Percentiles rank a stretch among this genome's conserved stretches.
Evolutionary conservation across 768 basidiomycete species (phyloP).

Genomic region (Zangia roseola): DNA sequence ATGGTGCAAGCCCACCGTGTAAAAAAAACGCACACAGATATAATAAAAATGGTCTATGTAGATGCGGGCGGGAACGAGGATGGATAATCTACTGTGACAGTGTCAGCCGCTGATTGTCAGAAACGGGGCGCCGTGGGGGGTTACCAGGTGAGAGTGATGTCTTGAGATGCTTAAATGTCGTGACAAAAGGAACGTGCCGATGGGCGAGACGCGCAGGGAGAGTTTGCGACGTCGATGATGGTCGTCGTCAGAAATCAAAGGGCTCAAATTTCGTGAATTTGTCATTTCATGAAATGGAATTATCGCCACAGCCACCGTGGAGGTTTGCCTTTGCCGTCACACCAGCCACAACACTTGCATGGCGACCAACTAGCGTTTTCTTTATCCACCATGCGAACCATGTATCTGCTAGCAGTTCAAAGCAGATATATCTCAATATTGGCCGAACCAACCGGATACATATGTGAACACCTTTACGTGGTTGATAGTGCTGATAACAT

Average conservation of each 20-base stretch:
- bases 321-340: slow-evolving; percentile 19
- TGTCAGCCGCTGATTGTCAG: slow-evolving; percentile 9
- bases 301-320: slow-evolving; percentile 20
- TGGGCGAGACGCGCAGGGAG: background rate
- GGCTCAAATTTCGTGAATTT: slow-evolving; percentile 22
- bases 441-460: too few relatives aligned
- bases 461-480: too few relatives aligned
- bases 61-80: slow-evolving; percentile 7
- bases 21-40: slow-evolving; percentile 9
- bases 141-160: slow-evolving; percentile 10
- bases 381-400: too few relatives aligned
- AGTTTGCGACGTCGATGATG: slow-evolving; percentile 3
- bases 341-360: background rate
- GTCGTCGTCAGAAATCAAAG: slow-evolving; percentile 17
- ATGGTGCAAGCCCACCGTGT: background rate
- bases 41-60: slow-evolving; percentile 1
- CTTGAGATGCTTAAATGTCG: slow-evolving; percentile 11
- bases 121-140: background rate
- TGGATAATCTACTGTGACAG: slow-evolving; percentile 18
- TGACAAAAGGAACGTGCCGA: slow-evolving; percentile 15
- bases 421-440: too few relatives aligned
- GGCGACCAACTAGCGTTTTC: too few relatives aligned
- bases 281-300: slow-evolving; percentile 22
- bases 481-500: slow-evolving; percentile 1
- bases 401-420: too few relatives aligned